Conservation (phyloP, 371 early-diverging fungal species). For the Ordospora pajunii region DNA sequence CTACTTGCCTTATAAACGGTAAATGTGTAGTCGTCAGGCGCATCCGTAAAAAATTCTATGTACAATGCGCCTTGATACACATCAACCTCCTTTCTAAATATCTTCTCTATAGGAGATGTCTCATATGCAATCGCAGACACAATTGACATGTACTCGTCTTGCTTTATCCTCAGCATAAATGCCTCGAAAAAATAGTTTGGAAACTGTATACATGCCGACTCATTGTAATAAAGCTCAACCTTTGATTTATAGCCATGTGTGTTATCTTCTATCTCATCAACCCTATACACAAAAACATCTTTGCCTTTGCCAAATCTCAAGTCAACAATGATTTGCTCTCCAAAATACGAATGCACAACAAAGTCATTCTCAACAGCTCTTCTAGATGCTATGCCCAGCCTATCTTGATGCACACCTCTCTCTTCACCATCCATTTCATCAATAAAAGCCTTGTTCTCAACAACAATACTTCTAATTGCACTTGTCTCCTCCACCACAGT, state of each 20-base stretch:
- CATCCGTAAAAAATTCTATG: conserved; percentile 39
- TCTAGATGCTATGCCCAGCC: background rate
- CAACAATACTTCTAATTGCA: background rate
- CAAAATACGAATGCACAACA: conserved; percentile 12
- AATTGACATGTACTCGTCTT: conserved; percentile 10
- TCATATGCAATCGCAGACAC: background rate
- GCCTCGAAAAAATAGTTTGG: conserved; percentile 34
- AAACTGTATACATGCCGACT: background rate
- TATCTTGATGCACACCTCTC: background rate
- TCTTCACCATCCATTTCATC: too few relatives aligned
- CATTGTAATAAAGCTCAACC: background rate
- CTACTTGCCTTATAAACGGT: background rate
- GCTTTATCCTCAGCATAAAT: conserved; percentile 9
- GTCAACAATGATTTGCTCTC: background rate
- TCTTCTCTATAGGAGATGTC: background rate
- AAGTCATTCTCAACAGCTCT: background rate
- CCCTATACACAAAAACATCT: background rate
- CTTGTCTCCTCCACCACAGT: background rate
- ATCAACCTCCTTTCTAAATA: conserved; percentile 9
- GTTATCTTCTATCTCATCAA: background rate
- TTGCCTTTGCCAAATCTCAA: conserved; percentile 6
- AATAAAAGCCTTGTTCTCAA: background rate
- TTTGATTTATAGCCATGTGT: background rate
- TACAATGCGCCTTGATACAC: conserved; percentile 17
- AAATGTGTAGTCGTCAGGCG: conserved; percentile 34